phyloP scores from a whole-genome alignment of 2,329 filamentous ascomycete species.

The Ustilaginoidea virens region DNA sequence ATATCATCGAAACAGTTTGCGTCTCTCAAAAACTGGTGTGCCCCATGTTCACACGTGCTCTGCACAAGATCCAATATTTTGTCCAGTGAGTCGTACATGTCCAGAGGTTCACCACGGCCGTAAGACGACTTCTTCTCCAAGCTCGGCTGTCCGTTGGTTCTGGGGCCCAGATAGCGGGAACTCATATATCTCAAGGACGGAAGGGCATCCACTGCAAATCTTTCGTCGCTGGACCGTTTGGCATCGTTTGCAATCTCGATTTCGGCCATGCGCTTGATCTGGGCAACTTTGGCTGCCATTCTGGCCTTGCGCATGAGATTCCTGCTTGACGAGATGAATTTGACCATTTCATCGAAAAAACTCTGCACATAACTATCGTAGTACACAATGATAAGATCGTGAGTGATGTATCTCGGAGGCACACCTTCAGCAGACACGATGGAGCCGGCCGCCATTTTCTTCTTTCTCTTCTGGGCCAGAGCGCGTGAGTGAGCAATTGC shows the following conservation, averaged over 20 bases:
- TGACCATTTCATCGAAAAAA: conserved; percentile 68
- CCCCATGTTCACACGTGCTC: conserved; percentile 67
- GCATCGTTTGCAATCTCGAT: conserved; percentile 39
- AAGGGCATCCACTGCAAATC: conserved; percentile 13
- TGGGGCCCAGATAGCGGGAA: conserved; percentile 17
- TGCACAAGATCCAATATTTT: conserved; percentile 68
- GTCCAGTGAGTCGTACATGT: conserved; percentile 60
- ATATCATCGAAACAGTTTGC: conserved; percentile 74
- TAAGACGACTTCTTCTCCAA: neutral
- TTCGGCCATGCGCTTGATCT: conserved; percentile 45
- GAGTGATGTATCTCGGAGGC: conserved; percentile 46
- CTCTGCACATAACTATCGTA: conserved; percentile 81
- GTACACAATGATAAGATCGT: conserved; percentile 72
- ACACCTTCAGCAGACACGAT: conserved; percentile 33
- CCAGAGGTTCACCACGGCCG: conserved; percentile 11
- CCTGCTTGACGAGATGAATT: conserved; percentile 62
- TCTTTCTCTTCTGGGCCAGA: conserved; percentile 32
- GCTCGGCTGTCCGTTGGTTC: conserved; percentile 7
- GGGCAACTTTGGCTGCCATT: conserved; percentile 61
- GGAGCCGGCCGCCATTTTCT: conserved; percentile 34
- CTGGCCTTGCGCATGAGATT: conserved; percentile 80
- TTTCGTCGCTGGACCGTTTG: conserved; percentile 21
- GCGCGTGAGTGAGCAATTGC: conserved; percentile 29
- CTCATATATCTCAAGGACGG: conserved; percentile 26
- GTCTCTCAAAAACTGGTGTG: conserved; percentile 77